phyloP scores from a whole-genome alignment of 495 filamentous ascomycete genomes.

The Hyphodiscus hymeniophilus region DNA sequence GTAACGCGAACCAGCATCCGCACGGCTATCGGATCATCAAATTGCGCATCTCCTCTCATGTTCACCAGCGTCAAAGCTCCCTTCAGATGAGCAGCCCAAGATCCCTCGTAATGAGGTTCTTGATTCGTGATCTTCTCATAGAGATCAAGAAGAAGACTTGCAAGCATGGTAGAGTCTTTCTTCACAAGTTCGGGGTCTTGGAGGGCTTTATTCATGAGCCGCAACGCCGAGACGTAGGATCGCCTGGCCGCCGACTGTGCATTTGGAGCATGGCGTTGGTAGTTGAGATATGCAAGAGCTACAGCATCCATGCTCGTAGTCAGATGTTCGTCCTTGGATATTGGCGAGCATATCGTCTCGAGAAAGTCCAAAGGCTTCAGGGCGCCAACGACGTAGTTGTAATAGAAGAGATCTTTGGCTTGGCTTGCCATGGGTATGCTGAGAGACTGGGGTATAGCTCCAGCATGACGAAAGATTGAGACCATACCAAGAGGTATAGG shows the following conservation, averaged over 20 bases:
- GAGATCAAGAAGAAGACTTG: slow-evolving; percentile 47
- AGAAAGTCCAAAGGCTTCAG: slow-evolving; percentile 21
- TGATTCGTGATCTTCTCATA: slow-evolving; percentile 43
- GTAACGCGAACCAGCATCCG: not conserved
- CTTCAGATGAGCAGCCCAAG: slow-evolving; percentile 49
- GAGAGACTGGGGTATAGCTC: not conserved
- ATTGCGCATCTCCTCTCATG: slow-evolving; percentile 46
- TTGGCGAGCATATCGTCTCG: slow-evolving; percentile 18
- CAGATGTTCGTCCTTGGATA: slow-evolving; percentile 27
- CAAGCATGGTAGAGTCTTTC: slow-evolving; percentile 50
- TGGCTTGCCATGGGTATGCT: not conserved
- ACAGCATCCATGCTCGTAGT: slow-evolving; percentile 31
- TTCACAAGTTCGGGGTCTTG: not conserved
- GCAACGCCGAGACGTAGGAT: not conserved
- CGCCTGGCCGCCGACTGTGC: not conserved
- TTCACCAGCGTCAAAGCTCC: slow-evolving; percentile 48
- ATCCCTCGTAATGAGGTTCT: slow-evolving; percentile 24
- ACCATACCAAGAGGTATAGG: not conserved
- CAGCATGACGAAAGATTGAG: not conserved
- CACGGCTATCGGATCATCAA: slow-evolving; percentile 26
- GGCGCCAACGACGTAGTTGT: slow-evolving; percentile 42
- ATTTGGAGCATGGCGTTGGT: not conserved
- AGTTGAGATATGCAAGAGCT: slow-evolving; percentile 1
- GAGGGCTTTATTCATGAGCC: slow-evolving; percentile 23
- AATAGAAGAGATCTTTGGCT: slow-evolving; percentile 52